Base-by-base conservation (phyloP, 768 basidiomycete genomes). In the Suillus occidentalis region DNA sequence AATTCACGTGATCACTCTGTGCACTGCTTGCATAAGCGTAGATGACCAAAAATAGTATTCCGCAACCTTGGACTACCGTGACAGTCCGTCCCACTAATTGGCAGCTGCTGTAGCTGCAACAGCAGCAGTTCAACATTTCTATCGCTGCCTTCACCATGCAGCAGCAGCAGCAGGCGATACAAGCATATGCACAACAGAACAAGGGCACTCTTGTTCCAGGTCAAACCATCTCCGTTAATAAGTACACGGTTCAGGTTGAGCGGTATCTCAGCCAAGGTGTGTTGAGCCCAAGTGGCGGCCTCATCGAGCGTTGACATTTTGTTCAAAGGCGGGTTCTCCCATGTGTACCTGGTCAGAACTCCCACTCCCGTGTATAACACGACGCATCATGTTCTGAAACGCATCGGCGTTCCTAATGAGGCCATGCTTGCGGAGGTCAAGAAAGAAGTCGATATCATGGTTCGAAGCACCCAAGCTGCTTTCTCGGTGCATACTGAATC, bases 401-500 rank as follows among this genome's bases (percentile, higher is more conserved):
- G 96, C 56, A 95, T 99, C 66, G 95, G 93, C 25, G 95, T 98
- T 53, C 84, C 92, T 31, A 93, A 90, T 74, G 94, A 98, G 74
- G 80, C 84, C 42, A 93, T 96, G 84, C 86, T 99, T 63, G 85
- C 88, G 14, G 96, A 97, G 71, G 97, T 99, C 50, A 92, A 94
- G 83, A 95, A 91, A 79, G 97, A 99, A 78, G 97, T 99, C 53
- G 95, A 99, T 72, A 93, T 99, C 68, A 99, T 99, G 97, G 97
- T 98, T 72, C 71, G 84, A 68, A 68, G 50, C 66, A 62, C 64
- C 47, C 6, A 49, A 65, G 34, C 55, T 59, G 25, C 62, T 20
- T 67, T 56, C 43, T 66, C 59, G 53, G 72, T 65, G 68, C 64
- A 67, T 75, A 77, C 70, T 78, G 69, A 70, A 63, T 62, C 63